Evolutionary conservation across 441 rosid genomes (phyloP), one percentile per base, ranked within the genome.

Genomic region (Eutrema salsugineum): DNA sequence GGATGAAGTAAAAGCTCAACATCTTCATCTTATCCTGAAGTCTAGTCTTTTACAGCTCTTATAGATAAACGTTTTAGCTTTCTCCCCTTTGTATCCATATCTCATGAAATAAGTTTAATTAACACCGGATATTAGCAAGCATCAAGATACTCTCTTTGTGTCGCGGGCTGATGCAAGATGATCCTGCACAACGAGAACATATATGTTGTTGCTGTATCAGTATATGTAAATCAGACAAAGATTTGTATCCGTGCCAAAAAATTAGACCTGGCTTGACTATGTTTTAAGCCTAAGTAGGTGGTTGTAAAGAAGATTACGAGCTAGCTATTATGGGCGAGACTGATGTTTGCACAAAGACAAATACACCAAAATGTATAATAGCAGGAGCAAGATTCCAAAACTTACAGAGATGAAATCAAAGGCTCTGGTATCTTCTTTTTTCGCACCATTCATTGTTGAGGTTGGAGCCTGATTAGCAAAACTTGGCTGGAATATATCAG

Each of bases 341-440:
- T 17, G 16, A 54, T 15, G 40, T 46, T 32, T 28, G 2, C 62
- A 15, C 2, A 36, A 16, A 46, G 19, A 67, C 6, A 40, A 15
- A 32, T 1, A 54, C 55, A 49, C 19, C 49, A 32, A 56, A 65
- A 43, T 38, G 9, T 15, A 63, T 11, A 54, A 22, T 27, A 72
- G 57, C 30, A 56, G 11, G 46, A n/a, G 51, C 43, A 62, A 61
- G 63, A 75, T 40, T 57, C 70, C 43, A 54, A 57, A 69, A 85
- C 98, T 86, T 84, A 95, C 99, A 0, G 97, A 88, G 78, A 95
- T 93, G 81, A 95, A 95, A 78, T 95, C 99, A 51, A 95, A 95
- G 47, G 99, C 99, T 68, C 83, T 87, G 12, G 91, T 88, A 4
- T 91, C 99, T 85, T 91, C 97, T 72, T 90, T 95, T 84, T 88